These are phyloP conservation scores for Exophiala sp. DNA, from an alignment of 2,329 filamentous ascomycete genomes.

Conservation along the genomic window DNA sequence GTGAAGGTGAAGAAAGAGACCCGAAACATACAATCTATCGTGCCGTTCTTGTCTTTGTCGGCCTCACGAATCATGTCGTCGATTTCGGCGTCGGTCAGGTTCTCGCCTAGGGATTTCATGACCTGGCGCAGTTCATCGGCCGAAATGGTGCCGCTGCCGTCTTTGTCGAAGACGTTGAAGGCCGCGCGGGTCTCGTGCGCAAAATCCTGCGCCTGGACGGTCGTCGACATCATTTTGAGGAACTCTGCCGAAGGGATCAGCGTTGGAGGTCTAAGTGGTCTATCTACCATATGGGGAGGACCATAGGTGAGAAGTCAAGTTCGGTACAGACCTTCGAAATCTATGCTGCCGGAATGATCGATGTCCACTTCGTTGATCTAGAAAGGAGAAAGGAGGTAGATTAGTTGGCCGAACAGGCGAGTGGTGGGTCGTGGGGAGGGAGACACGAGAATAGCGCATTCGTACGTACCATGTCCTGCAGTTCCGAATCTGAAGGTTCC, in stretches of 20 bases:
- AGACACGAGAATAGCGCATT: neutral
- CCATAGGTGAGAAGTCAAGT: too few relatives aligned
- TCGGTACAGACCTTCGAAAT: conserved; percentile 61
- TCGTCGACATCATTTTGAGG: conserved; percentile 60
- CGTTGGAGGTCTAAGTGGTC: neutral
- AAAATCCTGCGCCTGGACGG: conserved; percentile 56
- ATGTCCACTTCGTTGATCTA: conserved; percentile 58
- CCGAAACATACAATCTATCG: conserved; percentile 54
- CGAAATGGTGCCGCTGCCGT: conserved; percentile 60
- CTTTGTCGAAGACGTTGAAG: conserved; percentile 60
- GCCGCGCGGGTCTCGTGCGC: conserved; percentile 60
- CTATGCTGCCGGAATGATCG: conserved; percentile 60
- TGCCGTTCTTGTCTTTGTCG: conserved; percentile 58
- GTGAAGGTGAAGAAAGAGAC: neutral
- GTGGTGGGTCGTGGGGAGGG: neutral
- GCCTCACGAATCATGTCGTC: conserved; percentile 62
- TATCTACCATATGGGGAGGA: too few relatives aligned
- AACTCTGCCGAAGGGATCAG: conserved; percentile 46
- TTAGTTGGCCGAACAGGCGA: neutral
- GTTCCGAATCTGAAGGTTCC: conserved; percentile 56
- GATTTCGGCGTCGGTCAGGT: conserved; percentile 58
- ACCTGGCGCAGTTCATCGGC: conserved; percentile 57
- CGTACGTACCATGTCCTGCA: conserved; percentile 55
- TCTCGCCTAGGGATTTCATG: conserved; percentile 60
- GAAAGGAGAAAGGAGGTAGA: neutral